These are phyloP conservation scores for Pyricularia pennisetigena DNA, from an alignment of 2,329 filamentous ascomycete genomes.

Conservation along the genomic window DNA sequence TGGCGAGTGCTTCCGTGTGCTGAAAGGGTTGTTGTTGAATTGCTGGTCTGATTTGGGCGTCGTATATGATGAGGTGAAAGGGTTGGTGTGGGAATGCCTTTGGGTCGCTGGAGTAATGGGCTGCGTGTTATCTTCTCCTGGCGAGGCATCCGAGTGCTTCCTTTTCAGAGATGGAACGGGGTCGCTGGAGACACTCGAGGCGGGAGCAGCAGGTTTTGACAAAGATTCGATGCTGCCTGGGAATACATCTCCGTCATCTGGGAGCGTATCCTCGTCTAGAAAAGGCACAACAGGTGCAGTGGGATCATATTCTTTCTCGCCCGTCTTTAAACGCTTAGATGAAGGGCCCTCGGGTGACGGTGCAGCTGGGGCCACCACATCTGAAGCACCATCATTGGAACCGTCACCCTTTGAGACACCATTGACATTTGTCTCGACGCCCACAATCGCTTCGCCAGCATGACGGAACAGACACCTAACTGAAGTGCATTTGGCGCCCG, in stretches of 20 bases:
- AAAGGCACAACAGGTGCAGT: conserved; percentile 2
- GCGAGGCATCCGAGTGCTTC: conserved; percentile 4
- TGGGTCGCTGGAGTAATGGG: neutral
- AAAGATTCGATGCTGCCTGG: neutral
- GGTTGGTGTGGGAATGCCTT: neutral
- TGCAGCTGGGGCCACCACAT: neutral
- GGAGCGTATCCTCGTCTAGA: neutral
- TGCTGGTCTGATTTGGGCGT: neutral
- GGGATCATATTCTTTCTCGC: conserved; percentile 6
- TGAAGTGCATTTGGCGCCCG: conserved; percentile 11
- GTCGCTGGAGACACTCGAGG: neutral
- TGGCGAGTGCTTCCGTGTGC: neutral
- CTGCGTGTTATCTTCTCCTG: neutral
- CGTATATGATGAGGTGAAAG: neutral
- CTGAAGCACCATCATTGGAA: neutral
- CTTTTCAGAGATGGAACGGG: conserved; percentile 6
- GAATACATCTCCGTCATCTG: neutral
- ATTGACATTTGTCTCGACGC: neutral
- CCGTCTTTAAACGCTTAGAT: conserved; percentile 5
- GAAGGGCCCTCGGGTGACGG: neutral
- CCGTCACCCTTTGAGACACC: neutral
- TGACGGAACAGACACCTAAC: conserved; percentile 15
- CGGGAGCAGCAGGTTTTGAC: conserved; percentile 4
- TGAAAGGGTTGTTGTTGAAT: neutral
- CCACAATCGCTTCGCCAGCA: conserved; percentile 4